These are phyloP conservation scores for Carallia pectinifolia DNA, from an alignment of 345 rosid species.

Conservation along the genomic window DNA sequence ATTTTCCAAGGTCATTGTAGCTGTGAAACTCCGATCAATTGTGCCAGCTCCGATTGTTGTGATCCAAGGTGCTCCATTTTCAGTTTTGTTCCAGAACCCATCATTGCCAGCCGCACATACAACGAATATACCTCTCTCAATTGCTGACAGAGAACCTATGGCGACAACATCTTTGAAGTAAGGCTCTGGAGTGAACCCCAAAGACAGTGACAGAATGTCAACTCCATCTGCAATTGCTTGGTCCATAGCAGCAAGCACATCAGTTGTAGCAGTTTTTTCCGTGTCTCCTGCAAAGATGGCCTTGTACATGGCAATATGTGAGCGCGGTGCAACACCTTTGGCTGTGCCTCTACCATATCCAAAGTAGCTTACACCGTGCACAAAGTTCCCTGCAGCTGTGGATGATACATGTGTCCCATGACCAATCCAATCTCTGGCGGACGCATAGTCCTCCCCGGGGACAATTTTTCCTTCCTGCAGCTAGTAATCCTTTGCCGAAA, in stretches of 20 bases:
- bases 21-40: slow-evolving; percentile 38
- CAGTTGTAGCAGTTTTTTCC: background rate
- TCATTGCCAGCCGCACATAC: slow-evolving; percentile 53
- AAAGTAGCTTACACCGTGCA: slow-evolving; percentile 19
- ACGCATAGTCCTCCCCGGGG: slow-evolving; percentile 17
- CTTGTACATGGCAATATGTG: slow-evolving; percentile 29
- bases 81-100: slow-evolving; percentile 19
- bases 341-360: slow-evolving; percentile 30
- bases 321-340: slow-evolving; percentile 23
- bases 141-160: slow-evolving; percentile 52
- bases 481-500: slow-evolving; percentile 20
- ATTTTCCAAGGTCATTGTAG: slow-evolving; percentile 28
- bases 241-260: slow-evolving; percentile 56
- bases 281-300: background rate
- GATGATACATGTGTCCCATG: slow-evolving; percentile 29
- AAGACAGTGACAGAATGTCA: slow-evolving; percentile 56
- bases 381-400: slow-evolving; percentile 23
- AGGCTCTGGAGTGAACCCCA: slow-evolving; percentile 30
- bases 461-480: slow-evolving; percentile 28
- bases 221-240: slow-evolving; percentile 68
- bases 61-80: slow-evolving; percentile 54
- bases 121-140: slow-evolving; percentile 47
- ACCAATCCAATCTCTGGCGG: slow-evolving; percentile 9
- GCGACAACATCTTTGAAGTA: slow-evolving; percentile 44
- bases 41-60: slow-evolving; percentile 48